Evolutionary conservation across 2,329 filamentous ascomycete genomes (phyloP), one percentile per base, ranked within the genome.

Genomic region (Ophiocordyceps australis): DNA sequence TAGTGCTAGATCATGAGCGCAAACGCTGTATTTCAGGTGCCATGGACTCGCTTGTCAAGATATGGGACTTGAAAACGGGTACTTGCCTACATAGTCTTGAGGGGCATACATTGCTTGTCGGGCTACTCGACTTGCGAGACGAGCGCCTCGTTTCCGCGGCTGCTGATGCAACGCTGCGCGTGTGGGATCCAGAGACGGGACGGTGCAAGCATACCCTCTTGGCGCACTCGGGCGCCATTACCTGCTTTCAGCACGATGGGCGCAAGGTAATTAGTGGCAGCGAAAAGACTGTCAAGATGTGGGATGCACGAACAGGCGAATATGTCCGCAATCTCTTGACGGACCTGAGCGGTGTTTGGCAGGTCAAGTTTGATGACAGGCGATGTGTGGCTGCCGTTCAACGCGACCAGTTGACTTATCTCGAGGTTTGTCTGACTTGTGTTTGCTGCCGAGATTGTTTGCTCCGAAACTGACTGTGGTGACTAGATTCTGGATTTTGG

Each of bases 31-130:
- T 98, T 35, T 94, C 85, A 34, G 89, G 89, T 9, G 93, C 85
- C 6, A 98, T 98, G 89, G 89, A 98, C 48, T 93, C 89, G 34
- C 65, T 85, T 35, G 89, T 98, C 45, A 95, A 94, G 52, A 86
- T 98, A 9, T 98, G 89, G 89, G 89, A 86, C 32, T 63, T 98
- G 10, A 74, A 82, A 17, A 89, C 79, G 3, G 89, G 89, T 1
- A 59, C 74, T 1, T 80, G 83, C 37, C 57, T 95, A 9, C 78
- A 86, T 50, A 94, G 82, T 1, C 66, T 98, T 1, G 86, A 95
- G 49, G 89, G 89, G 0, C 89, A 98, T 45, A 78, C 74, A 12
- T 78, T 91, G 9, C 72, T 98, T 10, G 89, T 98, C 12, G 89
- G 89, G 1, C 63, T 98, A 3, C 59, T 98, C 17, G 89, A 95